A percentile compares a stretch with the other conserved stretches of the same genome.
Conservation (phyloP, 345 rosid genomes). For the Geranium rotundifolium region DNA sequence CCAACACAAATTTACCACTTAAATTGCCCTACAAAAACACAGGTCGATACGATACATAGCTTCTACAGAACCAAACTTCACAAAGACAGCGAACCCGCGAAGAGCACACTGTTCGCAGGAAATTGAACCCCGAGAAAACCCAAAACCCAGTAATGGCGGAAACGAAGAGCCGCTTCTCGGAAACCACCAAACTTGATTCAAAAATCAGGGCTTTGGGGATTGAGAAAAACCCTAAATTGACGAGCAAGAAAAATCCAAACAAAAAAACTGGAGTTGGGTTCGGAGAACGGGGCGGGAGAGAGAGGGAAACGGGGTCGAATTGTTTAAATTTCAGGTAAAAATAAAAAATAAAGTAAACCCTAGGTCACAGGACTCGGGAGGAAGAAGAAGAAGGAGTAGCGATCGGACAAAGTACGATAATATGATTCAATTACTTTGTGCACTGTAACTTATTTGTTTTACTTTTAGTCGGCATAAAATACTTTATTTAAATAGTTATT, state of each 20-base stretch:
- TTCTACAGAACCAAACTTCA: no score
- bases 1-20: slow-evolving; percentile 6
- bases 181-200: no score
- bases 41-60: slow-evolving; percentile 11
- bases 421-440: no score
- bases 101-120: not conserved
- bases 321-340: not conserved
- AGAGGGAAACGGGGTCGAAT: not conserved
- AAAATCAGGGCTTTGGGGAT: not conserved
- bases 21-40: slow-evolving; percentile 34
- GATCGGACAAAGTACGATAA: no score
- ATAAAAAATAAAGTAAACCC: not conserved
- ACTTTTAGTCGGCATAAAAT: no score
- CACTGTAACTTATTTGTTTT: no score
- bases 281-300: not conserved
- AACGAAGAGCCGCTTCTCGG: no score
- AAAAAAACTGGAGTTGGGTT: not conserved
- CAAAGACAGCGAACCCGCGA: not conserved
- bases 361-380: not conserved
- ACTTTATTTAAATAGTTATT: no score
- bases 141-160: not conserved
- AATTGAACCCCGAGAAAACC: not conserved
- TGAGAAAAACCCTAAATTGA: not conserved
- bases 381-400: not conserved
- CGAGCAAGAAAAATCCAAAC: not conserved